Base-by-base conservation (phyloP, 306 rosid species). In the Lathyrus tuberosus region DNA sequence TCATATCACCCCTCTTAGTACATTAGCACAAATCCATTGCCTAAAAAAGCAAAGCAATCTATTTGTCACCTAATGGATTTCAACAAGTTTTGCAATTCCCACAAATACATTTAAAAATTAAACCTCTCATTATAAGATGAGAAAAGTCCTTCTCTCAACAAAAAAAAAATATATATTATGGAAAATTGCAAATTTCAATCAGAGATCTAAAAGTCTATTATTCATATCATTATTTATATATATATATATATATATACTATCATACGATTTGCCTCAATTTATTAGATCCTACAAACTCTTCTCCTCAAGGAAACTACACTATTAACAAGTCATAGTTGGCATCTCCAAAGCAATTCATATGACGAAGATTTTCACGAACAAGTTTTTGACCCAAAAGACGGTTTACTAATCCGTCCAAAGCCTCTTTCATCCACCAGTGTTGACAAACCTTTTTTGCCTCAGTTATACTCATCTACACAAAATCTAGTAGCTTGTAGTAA, bases 341-440 rank as follows among this genome's bases (percentile, higher is more conserved):
- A 57, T 40, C 70, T 72, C 51, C 57, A 4, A 10, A 35, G 70
- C 80, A 80, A 67, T 74, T 84, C 42, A 58, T 15, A 31, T 80
- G 62, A 52, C 57, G 53, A 0, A 72, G 18, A 38, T 84, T 75
- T 17, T 84, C 65, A 10, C 38, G 46, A 54, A 71, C 75, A 11
- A 52, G 78, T 65, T 76, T 75, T 74, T 66, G 85, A 78, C 86
- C 44, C 5, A 51, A 46, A 8, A 89, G 83, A 14, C 91, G 93
- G 53, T 49, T 80, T 22, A 86, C 91, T 42, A 92, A 64, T 73
- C 75, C 69, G 31, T 92, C 98, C 10, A 92, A 68, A 9, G 98
- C 98, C 38, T 92, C 98, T 75, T 88, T 92, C 98, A 92, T 92
- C 98, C 98, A 92, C 96, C 84, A 75, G 82, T 90, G 96, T 69